phyloP scores from a whole-genome alignment of 805 yeast genomes.

The Ogataea nakhonphanomensis region DNA sequence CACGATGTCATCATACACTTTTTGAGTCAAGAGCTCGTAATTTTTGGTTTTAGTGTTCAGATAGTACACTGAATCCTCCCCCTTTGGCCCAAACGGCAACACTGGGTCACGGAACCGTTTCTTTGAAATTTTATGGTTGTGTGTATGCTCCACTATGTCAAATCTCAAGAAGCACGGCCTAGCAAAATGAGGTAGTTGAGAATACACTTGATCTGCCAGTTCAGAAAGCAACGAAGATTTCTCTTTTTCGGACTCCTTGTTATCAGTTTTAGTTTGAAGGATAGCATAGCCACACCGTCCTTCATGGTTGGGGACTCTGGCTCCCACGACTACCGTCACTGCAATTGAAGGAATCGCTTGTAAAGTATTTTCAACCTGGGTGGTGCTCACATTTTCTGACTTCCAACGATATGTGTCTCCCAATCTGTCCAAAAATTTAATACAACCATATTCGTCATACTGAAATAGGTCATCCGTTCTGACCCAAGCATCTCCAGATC shows the following conservation, averaged over 20 bases:
- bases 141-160: constrained; percentile 61
- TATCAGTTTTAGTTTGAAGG: constrained; percentile 45
- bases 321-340: constrained; percentile 85
- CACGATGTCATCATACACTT: constrained; percentile 46
- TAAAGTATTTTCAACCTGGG: constrained; percentile 83
- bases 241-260: constrained; percentile 25
- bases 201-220: constrained; percentile 35
- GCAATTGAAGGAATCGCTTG: constrained; percentile 44
- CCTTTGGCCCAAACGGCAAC: constrained; percentile 62
- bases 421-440: constrained; percentile 84
- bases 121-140: constrained; percentile 80
- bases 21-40: constrained; percentile 55
- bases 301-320: constrained; percentile 79
- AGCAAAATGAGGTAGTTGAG: constrained; percentile 75
- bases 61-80: constrained; percentile 68
- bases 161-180: constrained; percentile 79
- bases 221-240: constrained; percentile 35
- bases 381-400: constrained; percentile 90
- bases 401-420: constrained; percentile 98
- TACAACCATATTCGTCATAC: constrained; percentile 61
- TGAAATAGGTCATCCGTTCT: constrained; percentile 82
- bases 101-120: constrained; percentile 63
- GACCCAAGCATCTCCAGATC: constrained; percentile 87
- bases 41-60: constrained; percentile 42
- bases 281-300: constrained; percentile 94